These are phyloP conservation scores for Ganoderma sp. DNA, from an alignment of 1,284 basidiomycete species.

Conservation along the genomic window DNA sequence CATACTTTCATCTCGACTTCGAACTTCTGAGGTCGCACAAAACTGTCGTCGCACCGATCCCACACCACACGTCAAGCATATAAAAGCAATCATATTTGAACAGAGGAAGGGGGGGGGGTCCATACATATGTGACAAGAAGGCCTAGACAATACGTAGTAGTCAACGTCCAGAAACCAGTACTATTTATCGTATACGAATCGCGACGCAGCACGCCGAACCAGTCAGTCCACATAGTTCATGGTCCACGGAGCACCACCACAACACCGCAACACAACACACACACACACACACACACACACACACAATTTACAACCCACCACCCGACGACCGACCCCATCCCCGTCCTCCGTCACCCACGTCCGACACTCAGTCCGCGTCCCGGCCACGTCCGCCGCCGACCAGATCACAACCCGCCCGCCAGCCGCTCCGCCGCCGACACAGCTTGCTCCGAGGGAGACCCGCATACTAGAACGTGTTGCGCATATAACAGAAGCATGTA, in stretches of 20 bases:
- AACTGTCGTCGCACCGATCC: background rate
- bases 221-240: background rate
- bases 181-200: slow-evolving; percentile 4
- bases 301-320: slow-evolving; percentile 8
- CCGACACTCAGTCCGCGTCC: background rate
- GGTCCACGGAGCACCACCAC: slow-evolving; percentile 1
- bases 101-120: background rate
- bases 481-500: slow-evolving; percentile 4
- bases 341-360: background rate
- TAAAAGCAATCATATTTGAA: slow-evolving; percentile 17
- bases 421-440: slow-evolving; percentile 9
- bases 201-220: background rate
- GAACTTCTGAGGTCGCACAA: background rate
- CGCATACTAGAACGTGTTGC: slow-evolving; percentile 19
- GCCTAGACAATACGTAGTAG: slow-evolving; percentile 9
- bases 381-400: background rate
- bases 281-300: background rate
- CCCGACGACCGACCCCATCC: slow-evolving; percentile 2
- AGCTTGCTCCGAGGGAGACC: background rate
- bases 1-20: background rate
- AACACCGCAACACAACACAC: background rate
- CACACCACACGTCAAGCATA: background rate
- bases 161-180: background rate
- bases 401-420: background rate
- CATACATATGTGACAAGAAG: slow-evolving; percentile 13